Base-by-base conservation (phyloP, 1,139 yeast species). In the Zygoascus sp. region DNA sequence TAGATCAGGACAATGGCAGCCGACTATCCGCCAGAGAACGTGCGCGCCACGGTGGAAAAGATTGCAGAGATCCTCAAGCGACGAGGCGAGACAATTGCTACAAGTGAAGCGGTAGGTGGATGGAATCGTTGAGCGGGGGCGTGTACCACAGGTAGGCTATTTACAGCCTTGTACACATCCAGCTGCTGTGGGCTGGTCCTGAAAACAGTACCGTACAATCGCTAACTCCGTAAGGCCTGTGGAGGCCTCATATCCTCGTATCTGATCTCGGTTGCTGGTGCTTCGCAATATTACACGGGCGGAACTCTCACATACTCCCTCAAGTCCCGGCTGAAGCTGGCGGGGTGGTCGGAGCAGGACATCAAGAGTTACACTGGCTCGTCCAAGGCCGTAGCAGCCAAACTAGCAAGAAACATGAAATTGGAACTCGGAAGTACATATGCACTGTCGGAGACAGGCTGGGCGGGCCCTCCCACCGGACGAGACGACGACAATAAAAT, bases 211-310 rank as follows among this genome's bases (percentile, higher is more conserved):
- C n/a, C n/a, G n/a, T n/a, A 30, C 34, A 7, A 3, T n/a, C 13
- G n/a, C 4, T 41, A 42, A 47, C 32, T 21, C 8, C 28, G n/a
- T 25, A n/a, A 60, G 63, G 95, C 95, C 0, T 87, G 96, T 64
- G 96, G 96, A 8, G 96, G 96, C 0, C 72, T 87, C 23, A 69
- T 87, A 8, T 82, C 94, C 5, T 86, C 95, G 0, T 86, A 84
- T 58, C 63, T 87, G 34, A 88, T 87, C 7, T 76, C 92, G 0
- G 80, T 84, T 2, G 90, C 95, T 0, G 95, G 96, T 2, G 96
- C 96, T 0, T 83, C 92, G 10, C 70, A 75, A 50, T 87, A 84
- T 66, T 87, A 83, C 59, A 85, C 83, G 53, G 96, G 96, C 16
- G 90, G 95, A 0, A 81, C 90, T 25, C 67, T 87, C 47, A 83